A percentile compares a stretch with the other conserved stretches of the same genome.
These are phyloP conservation scores for Jatropha podagrica DNA, from an alignment of 441 rosid species.

Conservation along the genomic window DNA sequence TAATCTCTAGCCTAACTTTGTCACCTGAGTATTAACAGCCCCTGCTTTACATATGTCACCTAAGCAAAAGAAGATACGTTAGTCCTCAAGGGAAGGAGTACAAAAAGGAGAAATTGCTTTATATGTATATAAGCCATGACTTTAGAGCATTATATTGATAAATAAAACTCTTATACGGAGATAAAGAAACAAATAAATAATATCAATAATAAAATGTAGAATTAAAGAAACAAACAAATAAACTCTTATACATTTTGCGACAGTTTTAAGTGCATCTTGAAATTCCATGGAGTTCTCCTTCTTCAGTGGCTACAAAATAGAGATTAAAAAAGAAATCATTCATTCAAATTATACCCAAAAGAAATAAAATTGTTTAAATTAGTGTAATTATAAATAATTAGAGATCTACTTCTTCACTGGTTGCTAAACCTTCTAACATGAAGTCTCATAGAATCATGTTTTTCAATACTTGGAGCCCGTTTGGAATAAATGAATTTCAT, in stretches of 20 bases:
- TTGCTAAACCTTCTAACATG: constrained; percentile 46
- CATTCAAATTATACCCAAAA: neutral
- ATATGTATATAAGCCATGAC: too few relatives aligned
- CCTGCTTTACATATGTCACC: constrained; percentile 57
- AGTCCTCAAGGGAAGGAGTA: constrained; percentile 18
- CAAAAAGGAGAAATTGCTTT: constrained; percentile 7
- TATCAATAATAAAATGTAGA: too few relatives aligned
- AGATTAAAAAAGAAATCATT: neutral
- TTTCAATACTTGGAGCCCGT: constrained; percentile 22
- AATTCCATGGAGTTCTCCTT: constrained; percentile 35
- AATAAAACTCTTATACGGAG: too few relatives aligned
- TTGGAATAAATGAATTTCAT: too few relatives aligned
- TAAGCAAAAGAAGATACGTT: constrained; percentile 27
- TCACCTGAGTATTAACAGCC: constrained; percentile 38
- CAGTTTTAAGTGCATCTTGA: constrained; percentile 43
- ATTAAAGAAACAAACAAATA: too few relatives aligned
- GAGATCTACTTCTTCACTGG: constrained; percentile 39
- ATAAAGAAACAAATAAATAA: too few relatives aligned
- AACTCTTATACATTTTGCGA: constrained; percentile 42
- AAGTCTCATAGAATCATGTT: constrained; percentile 61
- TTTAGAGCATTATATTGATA: too few relatives aligned
- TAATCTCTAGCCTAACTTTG: constrained; percentile 42
- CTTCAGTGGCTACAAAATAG: constrained; percentile 40
- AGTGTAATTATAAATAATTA: neutral
- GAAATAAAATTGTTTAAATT: neutral